These are phyloP conservation scores for Nemania sp. DNA, from an alignment of 2,329 filamentous ascomycete genomes.

Conservation along the genomic window DNA sequence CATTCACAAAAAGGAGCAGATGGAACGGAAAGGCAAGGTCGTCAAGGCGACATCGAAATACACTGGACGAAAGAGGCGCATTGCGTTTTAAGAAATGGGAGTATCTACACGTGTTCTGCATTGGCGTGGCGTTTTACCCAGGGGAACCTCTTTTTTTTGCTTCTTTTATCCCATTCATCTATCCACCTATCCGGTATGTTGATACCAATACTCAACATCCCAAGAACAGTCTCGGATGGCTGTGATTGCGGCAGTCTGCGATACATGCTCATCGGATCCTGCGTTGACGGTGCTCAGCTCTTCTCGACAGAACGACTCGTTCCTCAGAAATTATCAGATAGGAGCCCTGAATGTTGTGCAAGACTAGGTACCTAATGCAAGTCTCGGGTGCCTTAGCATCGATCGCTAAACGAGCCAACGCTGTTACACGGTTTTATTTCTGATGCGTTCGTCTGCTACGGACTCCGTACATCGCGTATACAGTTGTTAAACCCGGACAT, in stretches of 20 bases:
- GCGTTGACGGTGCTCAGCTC: no score
- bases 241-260: not conserved
- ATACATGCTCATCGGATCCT: not conserved
- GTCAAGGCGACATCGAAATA: slow-evolving; percentile 93
- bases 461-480: no score
- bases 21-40: slow-evolving; percentile 91
- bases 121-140: slow-evolving; percentile 33
- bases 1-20: slow-evolving; percentile 84
- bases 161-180: not conserved
- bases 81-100: slow-evolving; percentile 63
- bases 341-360: no score
- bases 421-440: no score
- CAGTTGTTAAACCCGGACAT: no score
- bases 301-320: not conserved
- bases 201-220: not conserved
- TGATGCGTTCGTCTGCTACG: no score
- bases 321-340: no score
- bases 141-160: not conserved
- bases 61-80: slow-evolving; percentile 83
- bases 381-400: no score
- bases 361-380: no score
- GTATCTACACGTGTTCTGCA: slow-evolving; percentile 29
- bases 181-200: not conserved
- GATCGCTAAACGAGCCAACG: no score
- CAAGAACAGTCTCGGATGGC: no score